Base-by-base conservation (phyloP, 169 alveolate species). In the Plasmodium berghei region DNA sequence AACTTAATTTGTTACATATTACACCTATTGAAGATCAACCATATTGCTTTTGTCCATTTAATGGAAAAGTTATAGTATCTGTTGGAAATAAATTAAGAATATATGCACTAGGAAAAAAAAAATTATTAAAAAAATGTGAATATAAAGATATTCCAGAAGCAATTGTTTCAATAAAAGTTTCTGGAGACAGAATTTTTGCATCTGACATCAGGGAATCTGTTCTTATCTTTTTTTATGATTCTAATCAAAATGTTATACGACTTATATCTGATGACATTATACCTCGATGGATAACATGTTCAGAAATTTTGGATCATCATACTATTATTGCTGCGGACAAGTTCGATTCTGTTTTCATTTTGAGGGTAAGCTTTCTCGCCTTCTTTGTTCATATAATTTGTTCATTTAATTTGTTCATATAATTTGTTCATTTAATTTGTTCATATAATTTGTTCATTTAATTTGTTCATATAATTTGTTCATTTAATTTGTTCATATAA, bases 71-170 rank as follows among this genome's bases (percentile, higher is more conserved):
- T 67, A 89, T 98, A 69, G 98, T 97, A 52, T 98, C 99, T 0
- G 96, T 97, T 73, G 99, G 99, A 26, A 92, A 93, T 56, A 95
- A 95, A 56, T 89, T 98, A 66, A 96, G 99, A 83, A 94, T 98
- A 62, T 99, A 99, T 94, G 98, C 99, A 63, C 83, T 98, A 75
- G 99, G 99, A 0, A 97, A 97, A 95, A 97, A 98, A 90, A 97
- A 97, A 72, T 95, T 99, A 66, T 92, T 99, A 89, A 97, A 97
- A 89, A 99, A 99, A 87, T 97, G 98, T 34, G 99, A 98, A 90
- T 97, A 97, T 71, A 97, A 98, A 87, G 90, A 93, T 88, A 94
- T 93, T 66, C 97, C 95, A 59, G 98, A 95, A 45, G 97, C 96
- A 34, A 92, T 97, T 72, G 87, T 87, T n/a, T 73, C 92, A 5